A percentile compares a stretch with the other conserved stretches of the same genome.
phyloP scores from a whole-genome alignment of 768 basidiomycete species.

The Mycena leptocephala region DNA sequence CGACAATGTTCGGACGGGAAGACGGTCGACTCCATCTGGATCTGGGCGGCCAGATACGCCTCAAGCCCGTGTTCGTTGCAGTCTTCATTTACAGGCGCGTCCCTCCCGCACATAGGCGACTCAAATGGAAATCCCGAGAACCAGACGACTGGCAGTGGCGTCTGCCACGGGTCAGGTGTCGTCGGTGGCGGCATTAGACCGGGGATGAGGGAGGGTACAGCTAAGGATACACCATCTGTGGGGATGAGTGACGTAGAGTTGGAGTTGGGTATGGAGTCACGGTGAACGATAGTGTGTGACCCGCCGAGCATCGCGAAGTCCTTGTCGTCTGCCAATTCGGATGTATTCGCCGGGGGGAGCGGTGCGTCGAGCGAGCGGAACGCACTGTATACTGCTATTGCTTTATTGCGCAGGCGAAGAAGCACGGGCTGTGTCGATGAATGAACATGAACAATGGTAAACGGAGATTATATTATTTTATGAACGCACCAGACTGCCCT shows the following conservation, averaged over 20 bases:
- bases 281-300: background rate
- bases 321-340: background rate
- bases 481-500: slow-evolving; percentile 14
- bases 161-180: background rate
- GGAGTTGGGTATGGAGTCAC: background rate
- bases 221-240: background rate
- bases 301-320: slow-evolving; percentile 2
- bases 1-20: too few relatives aligned
- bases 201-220: background rate
- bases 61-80: too few relatives aligned
- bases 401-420: slow-evolving; percentile 12
- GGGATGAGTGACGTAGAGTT: background rate
- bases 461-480: background rate
- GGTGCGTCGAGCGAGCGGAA: background rate
- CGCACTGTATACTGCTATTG: background rate
- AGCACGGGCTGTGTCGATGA: background rate
- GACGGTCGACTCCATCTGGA: too few relatives aligned
- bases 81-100: too few relatives aligned
- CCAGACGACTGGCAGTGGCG: background rate
- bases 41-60: too few relatives aligned
- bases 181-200: background rate
- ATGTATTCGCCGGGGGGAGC: background rate
- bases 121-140: background rate
- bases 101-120: too few relatives aligned
- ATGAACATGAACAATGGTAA: background rate